These are phyloP conservation scores for Backusella tarrabulga DNA, from an alignment of 192 early-diverging fungal genomes.

Conservation along the genomic window DNA sequence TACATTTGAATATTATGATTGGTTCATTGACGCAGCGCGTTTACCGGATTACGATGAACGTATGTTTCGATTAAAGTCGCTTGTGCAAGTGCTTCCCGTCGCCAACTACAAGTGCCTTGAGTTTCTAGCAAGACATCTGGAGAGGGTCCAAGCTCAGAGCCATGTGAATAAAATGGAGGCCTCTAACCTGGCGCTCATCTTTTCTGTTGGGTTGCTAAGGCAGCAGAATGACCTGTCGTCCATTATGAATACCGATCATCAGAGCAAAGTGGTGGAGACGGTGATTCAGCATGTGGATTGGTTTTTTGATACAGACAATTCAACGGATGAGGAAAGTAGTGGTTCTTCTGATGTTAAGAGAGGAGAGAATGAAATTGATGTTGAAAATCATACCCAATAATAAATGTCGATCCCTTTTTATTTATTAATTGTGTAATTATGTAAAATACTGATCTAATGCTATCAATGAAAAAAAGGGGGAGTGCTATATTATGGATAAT, in stretches of 20 bases:
- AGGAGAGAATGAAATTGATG: not conserved
- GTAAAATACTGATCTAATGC: too few relatives aligned
- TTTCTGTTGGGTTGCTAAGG: slow-evolving; percentile 77
- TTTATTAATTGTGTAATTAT: too few relatives aligned
- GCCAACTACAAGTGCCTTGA: slow-evolving; percentile 58
- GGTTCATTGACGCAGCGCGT: slow-evolving; percentile 64
- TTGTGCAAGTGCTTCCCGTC: slow-evolving; percentile 64
- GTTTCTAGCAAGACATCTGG: slow-evolving; percentile 63
- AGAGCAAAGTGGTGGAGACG: slow-evolving; percentile 65
- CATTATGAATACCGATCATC: slow-evolving; percentile 62
- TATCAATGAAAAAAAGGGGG: too few relatives aligned
- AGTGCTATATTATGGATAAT: too few relatives aligned
- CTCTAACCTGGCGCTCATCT: slow-evolving; percentile 87
- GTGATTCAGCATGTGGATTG: slow-evolving; percentile 67
- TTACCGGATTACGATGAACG: slow-evolving; percentile 67
- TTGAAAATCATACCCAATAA: not conserved
- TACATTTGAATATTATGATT: slow-evolving; percentile 65
- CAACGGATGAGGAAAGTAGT: not conserved
- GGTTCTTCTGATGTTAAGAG: not conserved
- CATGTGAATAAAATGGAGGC: slow-evolving; percentile 89
- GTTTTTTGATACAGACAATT: slow-evolving; percentile 46
- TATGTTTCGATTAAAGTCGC: slow-evolving; percentile 62
- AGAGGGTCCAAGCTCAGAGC: slow-evolving; percentile 60
- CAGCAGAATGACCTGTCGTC: slow-evolving; percentile 56
- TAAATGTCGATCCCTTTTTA: too few relatives aligned